Evolutionary conservation across 78 protist species (phyloP), one percentile per base, ranked within the genome.

Genomic region (Planoprotostelium fungivorum): DNA sequence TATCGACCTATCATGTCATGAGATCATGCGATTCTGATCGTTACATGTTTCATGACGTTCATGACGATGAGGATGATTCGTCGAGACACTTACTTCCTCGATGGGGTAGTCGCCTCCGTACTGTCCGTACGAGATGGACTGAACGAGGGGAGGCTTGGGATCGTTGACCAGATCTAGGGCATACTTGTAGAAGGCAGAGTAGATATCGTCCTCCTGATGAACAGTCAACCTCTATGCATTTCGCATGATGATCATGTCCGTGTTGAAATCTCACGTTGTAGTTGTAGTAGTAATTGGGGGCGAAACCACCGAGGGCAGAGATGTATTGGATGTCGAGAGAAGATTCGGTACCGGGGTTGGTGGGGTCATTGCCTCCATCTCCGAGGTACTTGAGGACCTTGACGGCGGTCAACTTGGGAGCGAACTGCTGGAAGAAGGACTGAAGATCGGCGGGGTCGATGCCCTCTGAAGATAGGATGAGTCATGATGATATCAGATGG

Each of bases 271-370:
- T 16, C 16, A 51, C 73, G 31, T 51, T 5, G 73, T 51, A 51
- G 73, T 51, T 51, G 73, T 51, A 51, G 73, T 51, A 51, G 73
- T 51, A 51, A 16, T 51, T 51, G 73, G 73, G 73, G 5, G 73
- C 73, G 73, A 51, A 51, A 5, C 73, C 73, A 25, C 73, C 73
- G 73, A 51, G 73, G 16, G 73, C 73, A 16, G 73, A 5, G 16
- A 51, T 51, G 73, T 51, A 51, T 86, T 92, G 94, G 63, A 92
- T 89, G 84, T 92, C 94, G 5, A 92, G 38, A 23, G 94, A 89
- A 83, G 94, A 88, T 37, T 92, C 94, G 0, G 37, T 28, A 37
- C 87, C 94, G 89, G 91, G 90, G 38, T 89, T 63, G 1, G 89
- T 29, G 34, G 83, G 90, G 25, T 37, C 1, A 84, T 37, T 87